These are phyloP conservation scores for Epichloe typhina DNA, from an alignment of 2,329 filamentous ascomycete species.

Conservation along the genomic window DNA sequence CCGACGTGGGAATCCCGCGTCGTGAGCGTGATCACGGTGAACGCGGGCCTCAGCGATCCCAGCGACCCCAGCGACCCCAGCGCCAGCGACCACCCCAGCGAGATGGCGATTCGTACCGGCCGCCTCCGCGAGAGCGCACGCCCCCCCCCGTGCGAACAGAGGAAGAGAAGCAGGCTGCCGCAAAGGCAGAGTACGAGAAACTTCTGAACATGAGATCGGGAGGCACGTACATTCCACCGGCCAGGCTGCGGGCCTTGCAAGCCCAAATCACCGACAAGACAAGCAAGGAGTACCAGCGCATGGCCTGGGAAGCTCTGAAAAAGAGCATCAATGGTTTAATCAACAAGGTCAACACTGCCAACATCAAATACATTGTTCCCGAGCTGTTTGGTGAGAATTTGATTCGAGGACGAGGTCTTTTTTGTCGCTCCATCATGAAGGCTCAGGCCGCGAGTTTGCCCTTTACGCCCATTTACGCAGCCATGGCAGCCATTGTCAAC, in stretches of 20 bases:
- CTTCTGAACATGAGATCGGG: constrained; percentile 85
- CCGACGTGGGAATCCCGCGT: constrained; percentile 27
- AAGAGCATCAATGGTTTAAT: constrained; percentile 98
- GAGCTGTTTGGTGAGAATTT: constrained; percentile 94
- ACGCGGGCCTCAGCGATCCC: not conserved
- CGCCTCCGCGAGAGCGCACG: constrained; percentile 20
- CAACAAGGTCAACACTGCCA: constrained; percentile 97
- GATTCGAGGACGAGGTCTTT: constrained; percentile 77
- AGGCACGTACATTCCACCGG: constrained; percentile 92
- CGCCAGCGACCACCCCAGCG: constrained; percentile 18
- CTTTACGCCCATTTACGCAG: constrained; percentile 92
- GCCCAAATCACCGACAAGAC: constrained; percentile 94
- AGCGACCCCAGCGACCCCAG: constrained; percentile 7
- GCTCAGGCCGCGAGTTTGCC: constrained; percentile 90
- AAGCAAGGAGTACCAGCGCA: constrained; percentile 94
- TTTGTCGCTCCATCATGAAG: constrained; percentile 96
- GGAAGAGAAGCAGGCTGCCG: constrained; percentile 75
- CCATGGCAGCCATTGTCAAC: constrained; percentile 93
- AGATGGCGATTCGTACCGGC: constrained; percentile 39
- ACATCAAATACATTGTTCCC: constrained; percentile 95
- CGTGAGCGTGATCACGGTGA: constrained; percentile 22
- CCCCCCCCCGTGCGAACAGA: constrained; percentile 40
- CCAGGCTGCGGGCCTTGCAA: constrained; percentile 78
- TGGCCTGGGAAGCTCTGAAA: constrained; percentile 98
- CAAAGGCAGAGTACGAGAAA: constrained; percentile 89